phyloP scores from a whole-genome alignment of 257 asterid genomes.

The Solanum tarapatanum region DNA sequence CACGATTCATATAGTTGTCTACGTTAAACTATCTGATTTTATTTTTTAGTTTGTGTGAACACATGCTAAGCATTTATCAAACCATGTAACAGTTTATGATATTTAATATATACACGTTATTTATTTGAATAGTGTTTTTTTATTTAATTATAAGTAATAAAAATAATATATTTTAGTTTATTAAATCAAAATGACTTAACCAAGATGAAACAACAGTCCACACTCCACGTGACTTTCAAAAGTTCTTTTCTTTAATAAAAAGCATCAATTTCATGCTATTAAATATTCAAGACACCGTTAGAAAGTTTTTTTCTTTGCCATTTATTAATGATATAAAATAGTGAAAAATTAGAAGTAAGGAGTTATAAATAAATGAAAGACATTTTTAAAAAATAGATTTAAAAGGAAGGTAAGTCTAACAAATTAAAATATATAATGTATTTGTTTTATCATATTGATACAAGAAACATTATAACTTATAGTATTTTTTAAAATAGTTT shows the following conservation, averaged over 20 bases:
- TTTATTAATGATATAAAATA: neutral
- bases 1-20: neutral
- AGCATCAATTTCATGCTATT: neutral
- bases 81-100: too few species aligned
- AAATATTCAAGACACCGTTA: neutral
- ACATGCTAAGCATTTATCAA: neutral
- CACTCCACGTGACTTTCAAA: neutral
- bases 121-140: neutral
- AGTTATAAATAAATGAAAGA: too few species aligned
- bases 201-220: neutral
- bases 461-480: too few species aligned
- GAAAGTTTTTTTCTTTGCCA: neutral
- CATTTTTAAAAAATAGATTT: too few species aligned
- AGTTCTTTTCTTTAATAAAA: neutral
- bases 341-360: neutral
- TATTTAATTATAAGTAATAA: neutral
- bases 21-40: neutral
- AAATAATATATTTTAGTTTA: neutral
- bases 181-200: neutral
- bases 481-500: rapidly evolving
- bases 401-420: neutral
- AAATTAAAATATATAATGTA: too few species aligned
- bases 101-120: too few species aligned
- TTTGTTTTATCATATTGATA: neutral
- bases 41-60: neutral